Evolutionary conservation across 768 basidiomycete species (phyloP), one percentile per base, ranked within the genome.

Genomic region (Collybia nuda): DNA sequence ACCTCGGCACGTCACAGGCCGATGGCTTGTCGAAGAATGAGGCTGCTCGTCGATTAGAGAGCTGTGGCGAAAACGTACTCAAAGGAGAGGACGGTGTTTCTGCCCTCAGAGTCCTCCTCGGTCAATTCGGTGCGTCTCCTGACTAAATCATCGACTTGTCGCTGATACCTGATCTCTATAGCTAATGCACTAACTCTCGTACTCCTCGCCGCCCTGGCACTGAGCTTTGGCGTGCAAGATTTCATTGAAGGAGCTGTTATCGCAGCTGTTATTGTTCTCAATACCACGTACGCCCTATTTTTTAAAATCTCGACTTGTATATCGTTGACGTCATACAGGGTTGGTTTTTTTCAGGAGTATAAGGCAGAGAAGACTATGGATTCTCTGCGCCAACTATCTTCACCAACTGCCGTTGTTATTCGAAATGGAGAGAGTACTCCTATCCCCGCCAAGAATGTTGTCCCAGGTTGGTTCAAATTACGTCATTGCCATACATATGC

Each of bases 181-280:
- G 74, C 75, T 18, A 77, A 78, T 55, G 76, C 75, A 1, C 61
- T 77, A 45, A 70, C 66, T 26, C 47, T 70, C 1, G 67, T 70
- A 6, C 55, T 72, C 9, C 43, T 70, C 11, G 69, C 65, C 8
- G 72, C 73, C 5, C 67, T 82, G 62, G 76, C 75, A 3, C 68
- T 83, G 7, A 80, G 78, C 6, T 79, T 83, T 55, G 81, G 76
- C 50, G 78, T 80, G 22, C 63, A 76, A 57, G 77, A 78, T 44
- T 84, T 71, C 60, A 74, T 82, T 47, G 75, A 77, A 60, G 78
- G 76, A 5, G 78, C 74, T 26, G 76, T 79, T 8, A 75, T 79
- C 42, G 73, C 72, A n/a, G 73, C 69, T 23, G 70, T 77, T 37
- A 69, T 75, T 22, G 59, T 69, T 19, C 60, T 76, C 29, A 79